Percentiles rank a stretch among this genome's conserved stretches.
Conservation (phyloP, 768 basidiomycete species). For the Boletus barrowsii region DNA sequence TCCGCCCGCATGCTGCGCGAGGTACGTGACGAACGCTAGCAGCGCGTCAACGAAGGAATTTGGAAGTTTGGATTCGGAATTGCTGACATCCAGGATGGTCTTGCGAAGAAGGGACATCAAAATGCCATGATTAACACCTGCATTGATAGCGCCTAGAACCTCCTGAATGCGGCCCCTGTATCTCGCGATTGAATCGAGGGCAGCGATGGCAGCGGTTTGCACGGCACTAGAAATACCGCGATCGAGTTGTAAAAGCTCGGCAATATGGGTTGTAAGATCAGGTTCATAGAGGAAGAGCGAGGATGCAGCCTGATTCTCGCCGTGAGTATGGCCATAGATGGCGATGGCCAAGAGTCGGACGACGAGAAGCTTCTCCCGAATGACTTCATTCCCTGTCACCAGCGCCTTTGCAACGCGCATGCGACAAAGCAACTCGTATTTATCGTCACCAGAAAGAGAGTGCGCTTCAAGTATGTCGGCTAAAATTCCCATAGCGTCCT, state of each 20-base stretch:
- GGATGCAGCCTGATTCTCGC: constrained; percentile 73
- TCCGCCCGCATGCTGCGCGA: constrained; percentile 80
- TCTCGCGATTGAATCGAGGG: constrained; percentile 86
- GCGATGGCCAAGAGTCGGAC: constrained; percentile 85
- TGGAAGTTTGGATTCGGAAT: constrained; percentile 60
- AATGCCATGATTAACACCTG: constrained; percentile 93
- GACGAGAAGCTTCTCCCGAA: constrained; percentile 76
- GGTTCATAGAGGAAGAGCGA: constrained; percentile 93
- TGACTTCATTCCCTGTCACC: constrained; percentile 50
- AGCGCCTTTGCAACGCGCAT: constrained; percentile 78
- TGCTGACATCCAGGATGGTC: constrained; percentile 70
- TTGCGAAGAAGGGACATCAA: constrained; percentile 86
- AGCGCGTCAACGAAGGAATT: constrained; percentile 82
- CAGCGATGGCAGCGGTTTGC: constrained; percentile 81
- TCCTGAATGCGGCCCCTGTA: constrained; percentile 84
- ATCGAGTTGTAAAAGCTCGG: constrained; percentile 85
- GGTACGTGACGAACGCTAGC: constrained; percentile 80
- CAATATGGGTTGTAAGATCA: constrained; percentile 83
- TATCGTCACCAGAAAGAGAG: constrained; percentile 74
- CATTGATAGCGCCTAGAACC: constrained; percentile 86
- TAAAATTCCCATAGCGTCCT: constrained; percentile 72
- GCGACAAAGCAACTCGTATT: constrained; percentile 84
- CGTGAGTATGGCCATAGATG: constrained; percentile 85
- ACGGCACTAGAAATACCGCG: constrained; percentile 64
- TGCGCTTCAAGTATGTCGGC: constrained; percentile 67